phyloP scores from a whole-genome alignment of 1,284 basidiomycete genomes.

The Heliocybe sulcata region DNA sequence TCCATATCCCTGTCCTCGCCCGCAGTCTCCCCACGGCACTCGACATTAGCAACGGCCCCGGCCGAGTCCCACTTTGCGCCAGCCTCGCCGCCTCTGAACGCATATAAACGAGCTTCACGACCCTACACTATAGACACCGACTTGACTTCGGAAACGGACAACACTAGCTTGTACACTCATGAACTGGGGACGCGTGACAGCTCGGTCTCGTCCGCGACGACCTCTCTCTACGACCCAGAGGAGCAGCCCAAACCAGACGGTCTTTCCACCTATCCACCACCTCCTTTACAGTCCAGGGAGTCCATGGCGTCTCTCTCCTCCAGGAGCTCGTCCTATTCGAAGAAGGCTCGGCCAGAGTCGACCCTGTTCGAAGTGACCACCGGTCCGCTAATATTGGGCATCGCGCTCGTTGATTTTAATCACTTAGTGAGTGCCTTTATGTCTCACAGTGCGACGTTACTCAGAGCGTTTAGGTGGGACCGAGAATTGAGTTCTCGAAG shows the following conservation, averaged over 20 bases:
- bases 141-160: slow-evolving; percentile 43
- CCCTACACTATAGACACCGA: slow-evolving; percentile 40
- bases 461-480: slow-evolving; percentile 61
- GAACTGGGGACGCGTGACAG: slow-evolving; percentile 34
- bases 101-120: slow-evolving; percentile 32
- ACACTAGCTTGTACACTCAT: slow-evolving; percentile 36
- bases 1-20: slow-evolving; percentile 71
- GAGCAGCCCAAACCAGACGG: slow-evolving; percentile 25
- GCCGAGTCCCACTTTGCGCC: slow-evolving; percentile 16
- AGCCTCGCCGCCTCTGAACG: slow-evolving; percentile 10
- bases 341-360: slow-evolving; percentile 73
- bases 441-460: slow-evolving; percentile 11
- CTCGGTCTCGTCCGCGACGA: slow-evolving; percentile 42
- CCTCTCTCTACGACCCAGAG: slow-evolving; percentile 38
- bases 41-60: slow-evolving; percentile 10
- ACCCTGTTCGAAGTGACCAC: slow-evolving; percentile 47
- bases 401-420: slow-evolving; percentile 88
- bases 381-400: slow-evolving; percentile 70
- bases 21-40: slow-evolving; percentile 34
- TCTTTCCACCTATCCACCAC: slow-evolving; percentile 50
- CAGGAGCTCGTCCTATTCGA: slow-evolving; percentile 47
- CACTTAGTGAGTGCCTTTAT: slow-evolving; percentile 55
- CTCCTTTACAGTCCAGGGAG: slow-evolving; percentile 38
- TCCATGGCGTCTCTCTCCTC: slow-evolving; percentile 55
- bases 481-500: slow-evolving; percentile 77